These are phyloP conservation scores for Phytophthora kernoviae DNA, from an alignment of 352 stramenopile species.

Conservation along the genomic window DNA sequence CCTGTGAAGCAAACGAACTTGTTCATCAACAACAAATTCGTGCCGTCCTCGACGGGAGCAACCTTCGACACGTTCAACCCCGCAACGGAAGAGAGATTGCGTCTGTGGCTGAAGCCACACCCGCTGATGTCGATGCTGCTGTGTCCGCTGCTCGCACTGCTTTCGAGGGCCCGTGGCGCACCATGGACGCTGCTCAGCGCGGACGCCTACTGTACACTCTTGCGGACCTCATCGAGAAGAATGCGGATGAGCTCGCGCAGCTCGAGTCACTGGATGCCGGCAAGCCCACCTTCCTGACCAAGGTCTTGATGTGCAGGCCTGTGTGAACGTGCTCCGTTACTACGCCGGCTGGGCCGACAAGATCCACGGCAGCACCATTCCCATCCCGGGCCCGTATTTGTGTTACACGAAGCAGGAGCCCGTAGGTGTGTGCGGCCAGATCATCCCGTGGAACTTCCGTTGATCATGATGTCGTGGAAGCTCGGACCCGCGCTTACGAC, in stretches of 20 bases:
- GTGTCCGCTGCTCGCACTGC: slow-evolving; percentile 65
- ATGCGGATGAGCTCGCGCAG: slow-evolving; percentile 59
- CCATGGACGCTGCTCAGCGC: slow-evolving; percentile 43
- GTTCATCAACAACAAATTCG: slow-evolving; percentile 89
- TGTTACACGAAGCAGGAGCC: slow-evolving; percentile 81
- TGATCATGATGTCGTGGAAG: slow-evolving; percentile 96
- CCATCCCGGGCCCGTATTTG: slow-evolving; percentile 52
- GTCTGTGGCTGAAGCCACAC: slow-evolving; percentile 55
- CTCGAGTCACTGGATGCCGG: slow-evolving; percentile 95
- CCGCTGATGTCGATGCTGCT: slow-evolving; percentile 67
- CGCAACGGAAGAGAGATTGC: slow-evolving; percentile 76
- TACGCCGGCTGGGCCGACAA: slow-evolving; percentile 92
- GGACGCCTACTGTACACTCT: slow-evolving; percentile 49
- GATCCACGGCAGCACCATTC: slow-evolving; percentile 77
- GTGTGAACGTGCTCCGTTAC: slow-evolving; percentile 88
- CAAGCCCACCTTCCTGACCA: slow-evolving; percentile 91
- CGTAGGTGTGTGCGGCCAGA: slow-evolving; percentile 90
- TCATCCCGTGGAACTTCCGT: slow-evolving; percentile 98
- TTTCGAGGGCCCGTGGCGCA: slow-evolving; percentile 73
- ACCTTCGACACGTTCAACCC: slow-evolving; percentile 83
- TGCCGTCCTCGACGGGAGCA: slow-evolving; percentile 57
- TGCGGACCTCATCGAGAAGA: slow-evolving; percentile 52
- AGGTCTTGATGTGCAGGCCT: slow-evolving; percentile 84
- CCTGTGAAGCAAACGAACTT: slow-evolving; percentile 69
- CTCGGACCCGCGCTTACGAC: slow-evolving; percentile 85